These are phyloP conservation scores for Ogataea zsoltii DNA, from an alignment of 805 yeast species.

Conservation along the genomic window DNA sequence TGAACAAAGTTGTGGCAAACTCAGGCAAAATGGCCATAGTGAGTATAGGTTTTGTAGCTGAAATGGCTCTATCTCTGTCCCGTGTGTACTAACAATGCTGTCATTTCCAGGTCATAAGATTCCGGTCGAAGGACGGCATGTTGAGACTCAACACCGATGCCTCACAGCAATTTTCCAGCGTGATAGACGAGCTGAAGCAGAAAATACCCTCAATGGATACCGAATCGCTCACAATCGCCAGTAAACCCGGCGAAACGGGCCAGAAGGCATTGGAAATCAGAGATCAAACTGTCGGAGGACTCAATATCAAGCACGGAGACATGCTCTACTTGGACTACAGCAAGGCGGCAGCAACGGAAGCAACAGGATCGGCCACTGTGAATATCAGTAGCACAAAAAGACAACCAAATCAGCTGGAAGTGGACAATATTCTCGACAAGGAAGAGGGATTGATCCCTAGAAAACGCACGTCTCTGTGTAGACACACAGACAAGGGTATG, in stretches of 20 bases:
- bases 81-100: conserved; percentile 9
- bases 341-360: conserved; percentile 11
- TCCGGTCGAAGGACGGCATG: conserved; percentile 84
- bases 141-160: conserved; percentile 54
- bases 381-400: conserved; percentile 7
- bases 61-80: too few species aligned
- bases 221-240: conserved; percentile 40
- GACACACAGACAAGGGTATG: conserved; percentile 93
- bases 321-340: conserved; percentile 48
- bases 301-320: conserved; percentile 62
- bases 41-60: too few species aligned
- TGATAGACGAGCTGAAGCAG: conserved; percentile 29
- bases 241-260: conserved; percentile 46
- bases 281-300: conserved; percentile 35
- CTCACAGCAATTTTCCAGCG: conserved; percentile 18
- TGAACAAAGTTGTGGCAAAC: background rate
- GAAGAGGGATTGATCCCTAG: conserved; percentile 75
- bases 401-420: conserved; percentile 46
- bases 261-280: conserved; percentile 36
- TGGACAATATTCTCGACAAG: conserved; percentile 67
- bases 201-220: conserved; percentile 38
- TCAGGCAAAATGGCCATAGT: conserved; percentile 13
- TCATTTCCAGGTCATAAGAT: conserved; percentile 59
- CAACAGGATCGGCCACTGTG: conserved; percentile 11
- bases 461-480: conserved; percentile 61